Conservation (phyloP, 164 flowering plant species). For the Berberis vulgaris region DNA sequence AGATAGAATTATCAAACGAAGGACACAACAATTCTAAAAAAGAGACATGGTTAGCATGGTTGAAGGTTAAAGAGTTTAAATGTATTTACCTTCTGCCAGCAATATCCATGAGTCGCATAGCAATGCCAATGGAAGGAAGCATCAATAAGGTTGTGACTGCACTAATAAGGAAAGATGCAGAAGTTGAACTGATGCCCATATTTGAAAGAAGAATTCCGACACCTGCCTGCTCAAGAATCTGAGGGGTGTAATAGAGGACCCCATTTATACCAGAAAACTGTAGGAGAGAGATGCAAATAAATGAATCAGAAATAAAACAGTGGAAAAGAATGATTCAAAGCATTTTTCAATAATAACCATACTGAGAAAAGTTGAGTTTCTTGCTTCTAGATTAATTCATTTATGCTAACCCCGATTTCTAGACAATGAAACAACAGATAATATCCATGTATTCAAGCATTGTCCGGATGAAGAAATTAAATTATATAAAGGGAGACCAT, state of each 20-base stretch:
- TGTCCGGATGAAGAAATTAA: not conserved
- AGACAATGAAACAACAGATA: too few relatives aligned
- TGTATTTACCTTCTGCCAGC: constrained; percentile 73
- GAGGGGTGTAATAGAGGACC: constrained; percentile 86
- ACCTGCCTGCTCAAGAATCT: constrained; percentile 88
- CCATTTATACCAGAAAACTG: constrained; percentile 96
- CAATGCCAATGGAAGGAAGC: constrained; percentile 86
- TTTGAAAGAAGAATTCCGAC: constrained; percentile 70
- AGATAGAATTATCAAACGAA: too few relatives aligned
- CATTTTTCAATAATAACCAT: not conserved
- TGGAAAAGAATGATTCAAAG: not conserved
- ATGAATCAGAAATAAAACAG: not conserved
- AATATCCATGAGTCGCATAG: constrained; percentile 90
- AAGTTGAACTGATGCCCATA: constrained; percentile 56
- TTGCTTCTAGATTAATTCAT: not conserved
- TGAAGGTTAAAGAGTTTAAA: not conserved
- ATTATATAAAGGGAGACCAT: not conserved
- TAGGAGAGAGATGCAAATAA: constrained; percentile 11
- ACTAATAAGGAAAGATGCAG: constrained; percentile 78
- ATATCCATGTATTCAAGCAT: too few relatives aligned
- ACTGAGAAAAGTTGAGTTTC: not conserved
- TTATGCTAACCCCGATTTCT: not conserved
- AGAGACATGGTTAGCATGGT: too few relatives aligned
- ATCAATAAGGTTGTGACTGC: constrained; percentile 75
- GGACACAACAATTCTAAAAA: too few relatives aligned